Percentiles rank a stretch among this genome's conserved stretches.
These are phyloP conservation scores for Skeletonema tropicum DNA, from an alignment of 108 stramenopile genomes.

Conservation along the genomic window DNA sequence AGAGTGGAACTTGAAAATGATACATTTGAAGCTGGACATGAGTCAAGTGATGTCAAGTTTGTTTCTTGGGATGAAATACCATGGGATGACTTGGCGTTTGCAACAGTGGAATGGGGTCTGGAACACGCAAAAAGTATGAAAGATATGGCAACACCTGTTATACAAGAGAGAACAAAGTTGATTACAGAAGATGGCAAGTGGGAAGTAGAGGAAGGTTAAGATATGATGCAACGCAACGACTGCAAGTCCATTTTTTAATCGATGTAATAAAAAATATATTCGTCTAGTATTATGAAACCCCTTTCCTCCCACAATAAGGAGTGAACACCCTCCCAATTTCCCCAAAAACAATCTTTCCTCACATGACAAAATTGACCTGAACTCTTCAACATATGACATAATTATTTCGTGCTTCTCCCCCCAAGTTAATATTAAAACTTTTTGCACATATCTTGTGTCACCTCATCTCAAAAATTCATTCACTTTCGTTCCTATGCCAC, in stretches of 20 bases:
- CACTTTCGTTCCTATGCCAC: neutral
- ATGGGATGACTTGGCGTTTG: slow-evolving; percentile 47
- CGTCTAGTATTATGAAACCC: slow-evolving; percentile 4
- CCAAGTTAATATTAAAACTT: neutral
- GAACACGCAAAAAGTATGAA: slow-evolving; percentile 31
- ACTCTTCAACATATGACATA: neutral
- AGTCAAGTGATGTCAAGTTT: slow-evolving; percentile 51
- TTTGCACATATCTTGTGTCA: slow-evolving; percentile 4
- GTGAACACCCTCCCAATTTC: neutral
- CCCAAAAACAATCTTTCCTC: neutral
- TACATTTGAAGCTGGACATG: slow-evolving; percentile 35
- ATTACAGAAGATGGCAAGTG: slow-evolving; percentile 36
- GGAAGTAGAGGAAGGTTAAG: slow-evolving; percentile 31
- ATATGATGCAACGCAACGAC: neutral
- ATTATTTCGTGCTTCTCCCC: neutral
- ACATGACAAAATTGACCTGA: neutral
- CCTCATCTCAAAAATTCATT: neutral
- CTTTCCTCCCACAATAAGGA: neutral
- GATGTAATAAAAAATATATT: slow-evolving; percentile 7
- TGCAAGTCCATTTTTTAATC: neutral
- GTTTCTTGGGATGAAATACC: slow-evolving; percentile 42
- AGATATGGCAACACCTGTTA: slow-evolving; percentile 25
- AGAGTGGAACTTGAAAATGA: slow-evolving; percentile 41
- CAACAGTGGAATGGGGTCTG: slow-evolving; percentile 40
- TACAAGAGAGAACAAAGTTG: slow-evolving; percentile 44